Conservation (phyloP, 2,329 filamentous ascomycete species). For the Fusarium globosum region DNA sequence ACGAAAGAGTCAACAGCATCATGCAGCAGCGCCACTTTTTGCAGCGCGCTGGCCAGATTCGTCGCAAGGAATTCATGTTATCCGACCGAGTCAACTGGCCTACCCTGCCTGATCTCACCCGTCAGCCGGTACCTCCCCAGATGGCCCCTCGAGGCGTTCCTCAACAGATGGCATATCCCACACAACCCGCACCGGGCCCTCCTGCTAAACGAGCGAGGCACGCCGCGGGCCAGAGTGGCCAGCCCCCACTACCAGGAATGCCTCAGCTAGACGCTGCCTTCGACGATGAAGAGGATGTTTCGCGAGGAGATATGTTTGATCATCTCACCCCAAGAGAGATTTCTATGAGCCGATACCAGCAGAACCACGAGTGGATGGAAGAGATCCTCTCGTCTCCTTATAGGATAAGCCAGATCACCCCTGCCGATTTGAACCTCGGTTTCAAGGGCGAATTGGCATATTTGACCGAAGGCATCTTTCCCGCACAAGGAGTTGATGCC, state of each 20-base stretch:
- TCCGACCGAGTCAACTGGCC: constrained; percentile 93
- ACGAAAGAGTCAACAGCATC: constrained; percentile 68
- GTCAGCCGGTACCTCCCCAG: constrained; percentile 63
- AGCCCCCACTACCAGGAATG: constrained; percentile 53
- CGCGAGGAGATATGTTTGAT: constrained; percentile 89
- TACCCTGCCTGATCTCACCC: constrained; percentile 70
- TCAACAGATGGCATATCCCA: constrained; percentile 71
- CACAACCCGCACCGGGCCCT: constrained; percentile 61
- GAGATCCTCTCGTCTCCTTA: constrained; percentile 94
- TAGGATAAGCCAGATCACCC: constrained; percentile 83
- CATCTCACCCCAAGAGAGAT: constrained; percentile 90
- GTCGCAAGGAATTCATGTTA: constrained; percentile 94
- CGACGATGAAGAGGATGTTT: constrained; percentile 92
- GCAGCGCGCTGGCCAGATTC: constrained; percentile 81
- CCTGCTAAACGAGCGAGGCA: constrained; percentile 67
- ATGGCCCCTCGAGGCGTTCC: constrained; percentile 62
- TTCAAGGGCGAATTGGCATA: constrained; percentile 83
- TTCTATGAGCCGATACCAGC: constrained; percentile 85
- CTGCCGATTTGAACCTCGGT: constrained; percentile 87
- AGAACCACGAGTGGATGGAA: constrained; percentile 99
- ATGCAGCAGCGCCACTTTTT: constrained; percentile 72
- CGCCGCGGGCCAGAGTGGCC: constrained; percentile 54
- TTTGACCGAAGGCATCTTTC: constrained; percentile 87
- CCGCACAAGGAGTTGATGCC: constrained; percentile 67
- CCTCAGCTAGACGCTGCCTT: constrained; percentile 60